phyloP scores from a whole-genome alignment of 2,329 filamentous ascomycete species.

The Botryosphaeria dothidea region DNA sequence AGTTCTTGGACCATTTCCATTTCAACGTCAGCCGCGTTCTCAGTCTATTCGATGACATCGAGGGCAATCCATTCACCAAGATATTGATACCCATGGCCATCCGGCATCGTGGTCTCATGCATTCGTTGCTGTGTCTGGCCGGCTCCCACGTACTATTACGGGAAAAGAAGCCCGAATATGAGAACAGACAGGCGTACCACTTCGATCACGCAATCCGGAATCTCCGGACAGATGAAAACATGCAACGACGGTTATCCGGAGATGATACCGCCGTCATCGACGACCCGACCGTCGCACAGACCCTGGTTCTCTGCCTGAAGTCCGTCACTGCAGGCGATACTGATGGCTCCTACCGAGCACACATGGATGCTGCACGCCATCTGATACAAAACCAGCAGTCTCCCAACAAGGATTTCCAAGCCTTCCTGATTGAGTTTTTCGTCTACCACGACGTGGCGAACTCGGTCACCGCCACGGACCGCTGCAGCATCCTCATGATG shows the following conservation, averaged over 20 bases:
- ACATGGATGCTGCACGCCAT: constrained; percentile 73
- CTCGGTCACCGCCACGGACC: constrained; percentile 57
- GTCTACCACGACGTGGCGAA: constrained; percentile 73
- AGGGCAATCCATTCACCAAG: constrained; percentile 79
- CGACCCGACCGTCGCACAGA: constrained; percentile 63
- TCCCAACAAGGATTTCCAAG: constrained; percentile 69
- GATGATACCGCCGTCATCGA: constrained; percentile 48
- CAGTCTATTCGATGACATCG: constrained; percentile 74
- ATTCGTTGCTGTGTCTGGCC: constrained; percentile 81
- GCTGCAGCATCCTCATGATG: constrained; percentile 54
- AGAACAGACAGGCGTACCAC: constrained; percentile 57
- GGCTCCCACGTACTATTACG: constrained; percentile 69
- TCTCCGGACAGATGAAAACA: constrained; percentile 37
- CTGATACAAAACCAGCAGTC: constrained; percentile 64
- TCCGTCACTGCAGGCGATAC: constrained; percentile 61
- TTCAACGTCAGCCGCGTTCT: constrained; percentile 76
- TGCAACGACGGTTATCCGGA: constrained; percentile 32
- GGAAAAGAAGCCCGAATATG: constrained; percentile 52
- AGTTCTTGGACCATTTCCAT: constrained; percentile 83
- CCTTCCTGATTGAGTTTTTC: constrained; percentile 75
- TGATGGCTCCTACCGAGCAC: constrained; percentile 72
- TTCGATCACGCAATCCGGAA: constrained; percentile 47
- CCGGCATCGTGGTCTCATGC: constrained; percentile 80
- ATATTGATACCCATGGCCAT: constrained; percentile 81
- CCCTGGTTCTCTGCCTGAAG: constrained; percentile 61